Conservation (phyloP, 345 rosid genomes). For the Lepidium didymum region DNA sequence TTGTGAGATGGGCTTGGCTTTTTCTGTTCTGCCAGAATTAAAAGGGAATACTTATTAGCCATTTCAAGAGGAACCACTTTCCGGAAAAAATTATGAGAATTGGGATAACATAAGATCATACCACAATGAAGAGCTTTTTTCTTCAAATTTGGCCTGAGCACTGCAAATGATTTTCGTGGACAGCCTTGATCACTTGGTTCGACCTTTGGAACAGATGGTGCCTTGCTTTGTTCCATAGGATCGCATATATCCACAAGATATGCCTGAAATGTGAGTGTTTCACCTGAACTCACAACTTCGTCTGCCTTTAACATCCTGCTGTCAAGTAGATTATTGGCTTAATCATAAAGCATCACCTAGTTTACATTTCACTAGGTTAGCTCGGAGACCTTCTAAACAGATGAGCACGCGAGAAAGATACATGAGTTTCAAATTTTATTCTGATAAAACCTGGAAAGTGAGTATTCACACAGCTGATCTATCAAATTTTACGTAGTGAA, state of each 20-base stretch:
- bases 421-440: background rate
- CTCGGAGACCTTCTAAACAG: background rate
- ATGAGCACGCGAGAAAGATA: background rate
- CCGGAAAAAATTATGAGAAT: background rate
- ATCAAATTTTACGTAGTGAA: background rate
- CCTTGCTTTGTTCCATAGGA: conserved; percentile 31
- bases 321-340: conserved; percentile 57
- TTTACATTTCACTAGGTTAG: background rate
- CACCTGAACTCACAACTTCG: conserved; percentile 47
- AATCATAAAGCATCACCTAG: conserved; percentile 73
- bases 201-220: conserved; percentile 11
- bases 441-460: background rate
- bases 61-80: background rate
- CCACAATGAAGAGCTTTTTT: conserved; percentile 39
- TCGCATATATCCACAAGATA: conserved; percentile 68
- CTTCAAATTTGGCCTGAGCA: conserved; percentile 30
- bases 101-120: conserved; percentile 1
- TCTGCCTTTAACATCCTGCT: conserved; percentile 57
- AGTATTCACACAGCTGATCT: background rate
- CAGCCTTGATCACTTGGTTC: conserved; percentile 17
- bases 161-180: conserved; percentile 15
- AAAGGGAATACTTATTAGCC: background rate
- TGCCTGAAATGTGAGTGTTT: conserved; percentile 51
- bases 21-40: conserved; percentile 17
- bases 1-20: conserved; percentile 43